phyloP scores from a whole-genome alignment of 2,329 filamentous ascomycete genomes.

The Aspergillus carbonarius region DNA sequence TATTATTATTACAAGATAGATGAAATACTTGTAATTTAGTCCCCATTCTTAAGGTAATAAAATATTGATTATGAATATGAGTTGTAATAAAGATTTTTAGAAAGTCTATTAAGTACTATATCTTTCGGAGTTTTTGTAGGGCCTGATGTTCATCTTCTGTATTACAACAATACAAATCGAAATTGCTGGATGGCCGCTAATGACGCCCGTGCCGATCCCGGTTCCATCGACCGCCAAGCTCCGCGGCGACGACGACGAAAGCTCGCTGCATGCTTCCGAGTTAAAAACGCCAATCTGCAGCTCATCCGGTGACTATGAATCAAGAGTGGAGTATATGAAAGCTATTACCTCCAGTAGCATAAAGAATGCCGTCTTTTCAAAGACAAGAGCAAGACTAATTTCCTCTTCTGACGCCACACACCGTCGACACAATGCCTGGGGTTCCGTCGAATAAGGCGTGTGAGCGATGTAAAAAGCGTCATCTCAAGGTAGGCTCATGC shows the following conservation, averaged over 20 bases:
- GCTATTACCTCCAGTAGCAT: not conserved
- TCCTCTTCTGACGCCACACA: conserved; percentile 4
- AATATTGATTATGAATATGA: no score
- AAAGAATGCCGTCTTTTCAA: not conserved
- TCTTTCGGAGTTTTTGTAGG: no score
- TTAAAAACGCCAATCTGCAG: not conserved
- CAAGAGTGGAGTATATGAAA: not conserved
- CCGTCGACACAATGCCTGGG: conserved; percentile 33
- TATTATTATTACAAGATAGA: no score
- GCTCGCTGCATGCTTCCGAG: not conserved
- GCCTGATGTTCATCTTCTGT: no score
- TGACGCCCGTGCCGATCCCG: no score
- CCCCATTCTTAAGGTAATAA: no score
- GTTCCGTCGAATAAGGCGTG: conserved; percentile 43
- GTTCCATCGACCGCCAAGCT: conserved; percentile 1
- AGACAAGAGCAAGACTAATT: not conserved
- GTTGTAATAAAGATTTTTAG: no score
- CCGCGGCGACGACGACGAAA: not conserved
- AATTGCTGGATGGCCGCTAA: no score
- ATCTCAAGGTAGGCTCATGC: conserved; percentile 32
- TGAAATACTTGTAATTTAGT: no score
- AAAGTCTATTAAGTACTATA: no score
- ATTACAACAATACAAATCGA: no score
- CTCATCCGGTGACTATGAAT: not conserved
- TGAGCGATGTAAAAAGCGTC: conserved; percentile 41